Base-by-base conservation (phyloP, 352 stramenopile species). In the Blastocystis hominis region DNA sequence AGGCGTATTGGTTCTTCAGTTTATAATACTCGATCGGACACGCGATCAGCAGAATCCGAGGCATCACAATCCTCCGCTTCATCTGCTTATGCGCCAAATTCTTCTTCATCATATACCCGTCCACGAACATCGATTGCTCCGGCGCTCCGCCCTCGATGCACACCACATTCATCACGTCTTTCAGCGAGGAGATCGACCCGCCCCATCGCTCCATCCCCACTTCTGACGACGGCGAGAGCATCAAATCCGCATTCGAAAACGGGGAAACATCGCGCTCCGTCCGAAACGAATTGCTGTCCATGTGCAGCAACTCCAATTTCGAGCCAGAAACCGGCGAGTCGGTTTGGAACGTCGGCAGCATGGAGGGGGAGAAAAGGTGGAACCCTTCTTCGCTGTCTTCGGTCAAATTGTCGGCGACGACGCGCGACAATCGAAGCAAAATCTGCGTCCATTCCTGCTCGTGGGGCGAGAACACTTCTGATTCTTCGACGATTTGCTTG, bases 11-110 rank as follows among this genome's bases (percentile, higher is more conserved):
- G 56, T 84, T 68, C n/a, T 84, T 84, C 3, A 46, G 15, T 40
- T 84, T 84, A 30, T 84, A 84, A 2, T 84, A 84, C 36, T 84
- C 72, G 40, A 84, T 84, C 7, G 72, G 72, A 30, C 72, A 84
- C 5, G 72, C 17, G 13, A 84, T 84, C 72, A 84, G 72, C 24
- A 84, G 44, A 69, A 84, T 66, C 7, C 72, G 72, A 42, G 72
- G 72, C 7, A 20, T 46, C 0, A 64, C 53, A 40, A 84, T 84
- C 15, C 72, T 30, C 34, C 34, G 72, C 15, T 44, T 30, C 72
- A 84, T 84, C n/a, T 59, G n/a, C 53, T 84, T 84, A n/a, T 84
- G 72, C 30, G 72, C 72, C 15, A 84, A n/a, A 42, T 84, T 84
- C 72, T 84, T 84, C 50, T 68, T 46, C 20, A 84, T 84, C 72